These are phyloP conservation scores for Scutellaria galericulata DNA, from an alignment of 257 asterid species.

Conservation along the genomic window DNA sequence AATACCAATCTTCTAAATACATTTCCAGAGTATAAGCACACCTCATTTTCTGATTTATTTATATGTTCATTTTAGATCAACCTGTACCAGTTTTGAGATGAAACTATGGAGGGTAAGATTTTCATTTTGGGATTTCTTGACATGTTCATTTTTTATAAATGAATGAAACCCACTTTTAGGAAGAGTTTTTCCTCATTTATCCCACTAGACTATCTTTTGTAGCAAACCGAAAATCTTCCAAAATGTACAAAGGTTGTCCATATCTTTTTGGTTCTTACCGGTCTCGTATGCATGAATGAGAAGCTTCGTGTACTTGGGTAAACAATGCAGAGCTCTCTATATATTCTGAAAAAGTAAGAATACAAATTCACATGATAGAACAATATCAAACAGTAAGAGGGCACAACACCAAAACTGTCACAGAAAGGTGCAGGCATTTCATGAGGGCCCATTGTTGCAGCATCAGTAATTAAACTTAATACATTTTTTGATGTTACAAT, in stretches of 20 bases:
- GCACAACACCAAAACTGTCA: conserved; percentile 35
- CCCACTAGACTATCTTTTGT: no score
- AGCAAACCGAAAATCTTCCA: no score
- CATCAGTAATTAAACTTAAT: conserved; percentile 28
- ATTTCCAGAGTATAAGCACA: background rate
- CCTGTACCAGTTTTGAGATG: conserved; percentile 12
- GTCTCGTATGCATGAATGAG: background rate
- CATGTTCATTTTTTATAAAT: background rate
- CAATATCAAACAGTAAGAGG: conserved; percentile 21
- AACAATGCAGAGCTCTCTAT: background rate
- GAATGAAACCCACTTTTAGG: no score
- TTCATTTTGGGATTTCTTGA: background rate
- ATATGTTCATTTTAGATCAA: background rate
- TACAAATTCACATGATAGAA: conserved; percentile 7
- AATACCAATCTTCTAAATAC: conserved; percentile 22
- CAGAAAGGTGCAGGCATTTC: conserved; percentile 24
- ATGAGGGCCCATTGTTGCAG: conserved; percentile 29
- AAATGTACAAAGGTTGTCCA: no score
- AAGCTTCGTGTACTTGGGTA: background rate
- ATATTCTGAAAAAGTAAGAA: background rate
- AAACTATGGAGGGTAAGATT: conserved; percentile 3
- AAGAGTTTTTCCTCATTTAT: no score
- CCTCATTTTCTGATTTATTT: background rate
- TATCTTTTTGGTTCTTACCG: background rate
- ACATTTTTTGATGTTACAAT: conserved; percentile 32